Conservation (phyloP, 2,329 filamentous ascomycete species). For the Penicillium sp. region DNA sequence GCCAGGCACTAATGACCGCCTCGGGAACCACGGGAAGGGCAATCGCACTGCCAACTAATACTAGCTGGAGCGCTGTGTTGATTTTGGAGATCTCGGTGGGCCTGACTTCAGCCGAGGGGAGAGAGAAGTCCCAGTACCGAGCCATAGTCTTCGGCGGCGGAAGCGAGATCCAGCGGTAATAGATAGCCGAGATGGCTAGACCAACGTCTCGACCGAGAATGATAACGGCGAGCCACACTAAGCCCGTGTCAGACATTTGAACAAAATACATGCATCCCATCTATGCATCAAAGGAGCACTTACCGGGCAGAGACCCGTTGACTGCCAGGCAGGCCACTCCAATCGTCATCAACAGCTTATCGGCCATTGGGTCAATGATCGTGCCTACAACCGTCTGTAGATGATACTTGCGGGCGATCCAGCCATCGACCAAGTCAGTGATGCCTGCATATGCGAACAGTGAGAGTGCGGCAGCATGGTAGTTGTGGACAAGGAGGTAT, state of each 20-base stretch:
- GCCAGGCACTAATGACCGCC: slow-evolving; percentile 53
- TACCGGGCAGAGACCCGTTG: slow-evolving; percentile 77
- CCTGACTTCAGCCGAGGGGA: slow-evolving; percentile 56
- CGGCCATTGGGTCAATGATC: slow-evolving; percentile 93
- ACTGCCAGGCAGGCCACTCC: slow-evolving; percentile 79
- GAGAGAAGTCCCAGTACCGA: slow-evolving; percentile 95
- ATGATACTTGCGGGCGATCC: slow-evolving; percentile 84
- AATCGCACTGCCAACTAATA: slow-evolving; percentile 80
- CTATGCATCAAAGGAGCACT: slow-evolving; percentile 28
- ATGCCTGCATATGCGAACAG: slow-evolving; percentile 91
- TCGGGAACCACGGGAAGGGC: slow-evolving; percentile 69
- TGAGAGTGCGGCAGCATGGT: slow-evolving; percentile 72
- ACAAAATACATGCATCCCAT: not conserved
- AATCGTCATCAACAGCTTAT: slow-evolving; percentile 94
- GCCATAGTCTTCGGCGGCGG: slow-evolving; percentile 89
- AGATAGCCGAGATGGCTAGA: slow-evolving; percentile 81
- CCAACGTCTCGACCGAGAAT: slow-evolving; percentile 87
- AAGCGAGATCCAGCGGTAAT: slow-evolving; percentile 92
- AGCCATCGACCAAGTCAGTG: slow-evolving; percentile 90
- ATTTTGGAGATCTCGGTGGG: slow-evolving; percentile 54
- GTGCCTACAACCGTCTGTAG: slow-evolving; percentile 91
- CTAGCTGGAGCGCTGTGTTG: slow-evolving; percentile 89
- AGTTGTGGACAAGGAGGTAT: slow-evolving; percentile 81
- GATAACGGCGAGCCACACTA: slow-evolving; percentile 81
- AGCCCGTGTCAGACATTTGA: not conserved